Percentiles rank a stretch among this genome's conserved stretches.
Evolutionary conservation across 1,139 yeast genomes (phyloP).

Genomic region (Wickerhamomyces sp.): DNA sequence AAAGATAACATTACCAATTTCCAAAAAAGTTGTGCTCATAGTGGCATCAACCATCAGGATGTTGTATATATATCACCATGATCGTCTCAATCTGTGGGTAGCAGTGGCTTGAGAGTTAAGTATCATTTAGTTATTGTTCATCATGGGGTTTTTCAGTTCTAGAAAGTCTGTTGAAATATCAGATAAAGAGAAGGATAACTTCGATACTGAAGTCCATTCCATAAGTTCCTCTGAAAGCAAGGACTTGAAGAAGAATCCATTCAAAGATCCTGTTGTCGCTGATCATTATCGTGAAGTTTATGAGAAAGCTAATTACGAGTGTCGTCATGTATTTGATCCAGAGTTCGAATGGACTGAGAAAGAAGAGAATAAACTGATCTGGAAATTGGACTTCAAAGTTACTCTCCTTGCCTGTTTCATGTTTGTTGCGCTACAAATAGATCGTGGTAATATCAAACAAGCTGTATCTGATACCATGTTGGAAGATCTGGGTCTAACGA

Average conservation of each 20-base stretch:
- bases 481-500: slow-evolving; percentile 37
- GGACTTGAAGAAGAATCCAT: slow-evolving; percentile 1
- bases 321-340: slow-evolving; percentile 40
- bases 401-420: slow-evolving; percentile 44
- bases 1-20: too few species aligned
- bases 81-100: too few species aligned
- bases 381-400: slow-evolving; percentile 43
- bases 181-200: not conserved
- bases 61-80: too few species aligned
- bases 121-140: too few species aligned
- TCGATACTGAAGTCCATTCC: not conserved
- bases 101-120: too few species aligned
- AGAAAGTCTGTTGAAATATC: not conserved
- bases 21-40: too few species aligned
- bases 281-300: slow-evolving; percentile 37
- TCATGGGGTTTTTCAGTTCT: not conserved
- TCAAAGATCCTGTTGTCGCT: slow-evolving; percentile 37
- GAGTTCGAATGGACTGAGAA: slow-evolving; percentile 39
- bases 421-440: slow-evolving; percentile 49
- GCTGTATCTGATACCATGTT: slow-evolving; percentile 46
- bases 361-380: slow-evolving; percentile 38
- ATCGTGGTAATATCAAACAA: slow-evolving; percentile 44
- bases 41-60: too few species aligned
- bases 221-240: not conserved
- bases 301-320: slow-evolving; percentile 38